Evolutionary conservation across 73 alveolate genomes (phyloP).

Genomic region (Tetrahymena borealis): DNA sequence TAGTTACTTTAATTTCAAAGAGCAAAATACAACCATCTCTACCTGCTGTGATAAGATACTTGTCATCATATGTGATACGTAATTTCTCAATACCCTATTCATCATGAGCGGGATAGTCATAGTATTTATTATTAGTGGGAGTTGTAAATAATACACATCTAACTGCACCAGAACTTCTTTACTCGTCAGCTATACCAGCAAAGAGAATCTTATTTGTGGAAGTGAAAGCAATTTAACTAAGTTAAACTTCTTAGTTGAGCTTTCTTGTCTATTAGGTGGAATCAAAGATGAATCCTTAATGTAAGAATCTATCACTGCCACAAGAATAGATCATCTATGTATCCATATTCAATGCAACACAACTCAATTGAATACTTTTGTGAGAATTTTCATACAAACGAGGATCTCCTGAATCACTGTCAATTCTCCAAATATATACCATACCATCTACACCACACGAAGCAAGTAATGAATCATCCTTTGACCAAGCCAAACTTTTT

Average conservation of each 20-base stretch:
- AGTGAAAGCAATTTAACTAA: constrained; percentile 80
- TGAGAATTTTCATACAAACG: constrained; percentile 47
- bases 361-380: constrained; percentile 60
- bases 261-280: constrained; percentile 2
- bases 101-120: constrained; percentile 79
- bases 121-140: constrained; percentile 15
- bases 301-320: constrained; percentile 67
- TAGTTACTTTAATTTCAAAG: constrained; percentile 68
- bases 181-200: constrained; percentile 91
- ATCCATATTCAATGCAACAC: constrained; percentile 30
- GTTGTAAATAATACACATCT: constrained; percentile 14
- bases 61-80: constrained; percentile 83
- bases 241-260: constrained; percentile 45
- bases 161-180: constrained; percentile 49
- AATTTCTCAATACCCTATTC: constrained; percentile 77
- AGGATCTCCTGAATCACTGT: constrained; percentile 42
- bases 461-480: constrained; percentile 86
- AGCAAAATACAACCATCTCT: constrained; percentile 72
- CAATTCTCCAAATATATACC: constrained; percentile 64
- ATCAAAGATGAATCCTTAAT: constrained; percentile 33
- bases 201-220: constrained; percentile 76
- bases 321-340: constrained; percentile 50
- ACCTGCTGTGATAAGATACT: constrained; percentile 67
- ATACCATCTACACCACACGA: constrained; percentile 93
- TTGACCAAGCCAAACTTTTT: constrained; percentile 86